A percentile compares a stretch with the other conserved stretches of the same genome.
These are phyloP conservation scores for Colletotrichum sp. DNA, from an alignment of 2,329 filamentous ascomycete species.

Conservation along the genomic window DNA sequence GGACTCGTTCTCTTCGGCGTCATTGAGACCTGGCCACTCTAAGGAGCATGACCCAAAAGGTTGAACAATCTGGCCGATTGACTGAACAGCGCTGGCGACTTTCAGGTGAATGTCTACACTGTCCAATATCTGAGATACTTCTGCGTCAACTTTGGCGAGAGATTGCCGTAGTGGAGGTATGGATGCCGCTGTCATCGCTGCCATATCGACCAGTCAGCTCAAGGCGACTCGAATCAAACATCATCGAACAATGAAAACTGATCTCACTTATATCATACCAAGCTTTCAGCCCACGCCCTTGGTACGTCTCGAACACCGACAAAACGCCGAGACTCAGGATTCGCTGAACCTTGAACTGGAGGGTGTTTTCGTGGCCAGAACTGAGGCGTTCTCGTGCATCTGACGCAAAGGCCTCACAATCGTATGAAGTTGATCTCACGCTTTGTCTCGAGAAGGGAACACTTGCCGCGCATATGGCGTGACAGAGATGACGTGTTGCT, in stretches of 20 bases:
- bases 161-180: neutral
- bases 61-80: neutral
- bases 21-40: accelerated
- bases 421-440: neutral
- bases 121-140: neutral
- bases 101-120: accelerated
- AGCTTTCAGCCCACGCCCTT: neutral
- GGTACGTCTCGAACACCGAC: neutral
- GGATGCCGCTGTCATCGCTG: neutral
- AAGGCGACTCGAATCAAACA: neutral
- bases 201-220: neutral
- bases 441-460: neutral
- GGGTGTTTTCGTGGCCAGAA: neutral
- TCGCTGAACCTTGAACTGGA: neutral
- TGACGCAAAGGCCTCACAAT: neutral
- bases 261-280: neutral
- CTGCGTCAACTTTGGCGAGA: neutral
- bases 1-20: neutral
- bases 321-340: neutral
- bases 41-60: neutral
- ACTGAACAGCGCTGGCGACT: neutral
- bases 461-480: neutral
- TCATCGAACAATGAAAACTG: neutral
- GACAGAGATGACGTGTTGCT: neutral
- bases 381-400: neutral